Conservation (phyloP, 1,284 basidiomycete species). For the Pisolithus thermaeus region DNA sequence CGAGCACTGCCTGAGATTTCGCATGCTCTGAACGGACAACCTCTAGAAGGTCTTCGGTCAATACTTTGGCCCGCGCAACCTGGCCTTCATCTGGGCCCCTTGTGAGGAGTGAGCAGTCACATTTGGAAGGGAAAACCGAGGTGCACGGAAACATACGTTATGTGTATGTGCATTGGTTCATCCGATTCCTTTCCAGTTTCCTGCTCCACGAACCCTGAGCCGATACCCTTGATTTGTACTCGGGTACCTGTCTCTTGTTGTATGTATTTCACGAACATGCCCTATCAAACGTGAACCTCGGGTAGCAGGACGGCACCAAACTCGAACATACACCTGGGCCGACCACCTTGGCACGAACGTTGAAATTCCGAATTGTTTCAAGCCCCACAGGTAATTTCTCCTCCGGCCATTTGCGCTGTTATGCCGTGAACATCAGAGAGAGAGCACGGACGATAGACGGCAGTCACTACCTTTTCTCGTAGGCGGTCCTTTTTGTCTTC, state of each 20-base stretch:
- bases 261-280: conserved; percentile 98
- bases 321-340: conserved; percentile 71
- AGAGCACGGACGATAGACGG: not conserved
- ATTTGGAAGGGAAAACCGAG: not conserved
- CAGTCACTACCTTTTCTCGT: conserved; percentile 47
- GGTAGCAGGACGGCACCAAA: not conserved
- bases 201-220: conserved; percentile 93
- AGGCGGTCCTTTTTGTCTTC: conserved; percentile 73
- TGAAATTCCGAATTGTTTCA: conserved; percentile 93
- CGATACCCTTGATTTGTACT: conserved; percentile 96
- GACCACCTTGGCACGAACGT: conserved; percentile 95
- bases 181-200: conserved; percentile 89
- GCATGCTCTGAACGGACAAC: conserved; percentile 83
- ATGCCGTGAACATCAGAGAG: conserved; percentile 3
- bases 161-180: conserved; percentile 93
- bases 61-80: conserved; percentile 79
- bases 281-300: conserved; percentile 34
- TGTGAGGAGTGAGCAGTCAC: conserved; percentile 4
- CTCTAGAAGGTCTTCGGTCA: conserved; percentile 85
- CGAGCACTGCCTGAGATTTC: conserved; percentile 60
- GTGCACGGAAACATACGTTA: conserved; percentile 56
- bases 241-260: conserved; percentile 94
- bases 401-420: conserved; percentile 90
- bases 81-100: conserved; percentile 88
- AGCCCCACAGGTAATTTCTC: conserved; percentile 86